phyloP scores from a whole-genome alignment of 371 early-diverging fungal genomes.

The Mortierella sp. region DNA sequence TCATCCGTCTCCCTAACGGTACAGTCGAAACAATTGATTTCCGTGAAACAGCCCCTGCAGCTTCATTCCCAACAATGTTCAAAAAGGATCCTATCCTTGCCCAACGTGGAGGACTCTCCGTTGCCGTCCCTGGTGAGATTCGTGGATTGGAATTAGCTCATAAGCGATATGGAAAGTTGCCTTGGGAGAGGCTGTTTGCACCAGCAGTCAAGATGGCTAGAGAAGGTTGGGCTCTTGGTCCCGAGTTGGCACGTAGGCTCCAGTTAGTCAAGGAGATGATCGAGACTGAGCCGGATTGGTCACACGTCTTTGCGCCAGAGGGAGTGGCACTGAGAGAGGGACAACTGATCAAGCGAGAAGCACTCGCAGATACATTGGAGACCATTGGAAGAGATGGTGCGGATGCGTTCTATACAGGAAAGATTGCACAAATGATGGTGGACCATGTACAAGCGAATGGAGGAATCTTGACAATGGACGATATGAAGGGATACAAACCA shows the following conservation, averaged over 20 bases:
- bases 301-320: slow-evolving; percentile 72
- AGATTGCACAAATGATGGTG: slow-evolving; percentile 84
- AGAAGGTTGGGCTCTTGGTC: slow-evolving; percentile 82
- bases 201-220: slow-evolving; percentile 86
- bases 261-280: slow-evolving; percentile 57
- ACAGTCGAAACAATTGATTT: slow-evolving; percentile 79
- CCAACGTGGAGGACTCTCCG: slow-evolving; percentile 83
- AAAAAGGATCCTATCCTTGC: slow-evolving; percentile 72
- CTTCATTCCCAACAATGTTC: slow-evolving; percentile 82
- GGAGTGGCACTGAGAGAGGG: slow-evolving; percentile 75
- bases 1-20: slow-evolving; percentile 80
- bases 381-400: slow-evolving; percentile 86
- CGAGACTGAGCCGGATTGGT: slow-evolving; percentile 58
- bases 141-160: slow-evolving; percentile 91
- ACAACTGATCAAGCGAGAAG: slow-evolving; percentile 78
- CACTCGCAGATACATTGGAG: slow-evolving; percentile 86
- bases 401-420: slow-evolving; percentile 89
- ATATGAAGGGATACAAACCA: slow-evolving; percentile 81
- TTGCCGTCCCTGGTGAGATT: slow-evolving; percentile 96
- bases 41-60: slow-evolving; percentile 94
- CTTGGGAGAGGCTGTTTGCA: slow-evolving; percentile 89
- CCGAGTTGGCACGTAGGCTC: slow-evolving; percentile 70
- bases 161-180: slow-evolving; percentile 79
- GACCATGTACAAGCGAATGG: slow-evolving; percentile 74
- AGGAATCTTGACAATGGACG: slow-evolving; percentile 88